Evolutionary conservation across 257 asterid species (phyloP), one percentile per base, ranked within the genome.

Genomic region (Capsicum rhomboideum): DNA sequence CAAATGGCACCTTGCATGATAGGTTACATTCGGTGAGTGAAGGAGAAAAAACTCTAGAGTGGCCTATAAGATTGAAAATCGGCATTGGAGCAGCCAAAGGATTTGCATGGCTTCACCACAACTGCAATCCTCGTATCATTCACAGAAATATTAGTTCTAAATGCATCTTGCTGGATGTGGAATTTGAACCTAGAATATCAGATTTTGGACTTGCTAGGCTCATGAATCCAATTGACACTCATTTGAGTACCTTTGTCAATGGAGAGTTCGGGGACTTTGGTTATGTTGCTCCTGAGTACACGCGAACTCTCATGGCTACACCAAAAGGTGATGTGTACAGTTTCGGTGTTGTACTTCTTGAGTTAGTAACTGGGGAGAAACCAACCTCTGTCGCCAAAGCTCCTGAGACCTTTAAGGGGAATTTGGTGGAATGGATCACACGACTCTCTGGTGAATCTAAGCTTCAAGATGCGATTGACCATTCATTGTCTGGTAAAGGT

Each of bases 251-350:
- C 20, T 94, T 94, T 18, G 98, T 95, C 83, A 95, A 95, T 34
- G 98, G 99, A 8, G 98, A 95, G 78, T 95, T 95, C 1, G 99
- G 99, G 31, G 97, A 95, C 68, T 88, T 89, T 81, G 99, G 99
- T 59, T 95, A 95, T 78, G 98, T 95, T 66, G 98, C 98, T 0
- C 99, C 97, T 0, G 99, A 95, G 83, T 93, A 94, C 12, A 66
- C 94, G 0, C 90, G 97, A 84, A 95, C 99, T 28, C 92, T 95
- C 1, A 21, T 92, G 66, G 99, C 97, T 82, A 95, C 99, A 16
- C 97, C 97, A 17, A 94, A 95, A 87, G 99, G 99, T 9, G 99
- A 95, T 42, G 98, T 95, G 29, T 95, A 88, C 82, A 95, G 99
- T 71, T 94, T 94, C 2, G 99, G 98, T 10, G 97, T 95, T 2